Evolutionary conservation across 2,329 filamentous ascomycete species (phyloP).

Genomic region (Sporothrix globosa): DNA sequence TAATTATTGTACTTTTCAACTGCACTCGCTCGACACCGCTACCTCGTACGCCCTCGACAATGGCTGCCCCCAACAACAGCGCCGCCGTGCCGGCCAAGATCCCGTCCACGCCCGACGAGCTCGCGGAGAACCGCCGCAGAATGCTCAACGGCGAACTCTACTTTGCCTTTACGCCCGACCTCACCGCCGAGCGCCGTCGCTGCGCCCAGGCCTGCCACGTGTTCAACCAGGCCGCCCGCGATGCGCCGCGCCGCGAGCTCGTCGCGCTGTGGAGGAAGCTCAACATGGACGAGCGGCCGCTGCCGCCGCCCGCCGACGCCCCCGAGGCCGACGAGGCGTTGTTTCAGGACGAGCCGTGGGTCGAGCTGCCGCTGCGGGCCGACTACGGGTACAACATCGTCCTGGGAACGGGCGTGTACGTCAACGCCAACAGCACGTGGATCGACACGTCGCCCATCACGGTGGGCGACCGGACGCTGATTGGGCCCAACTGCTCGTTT

Average conservation of each 20-base stretch:
- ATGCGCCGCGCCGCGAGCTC: constrained; percentile 62
- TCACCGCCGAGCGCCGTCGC: constrained; percentile 64
- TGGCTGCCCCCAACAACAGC: constrained; percentile 21
- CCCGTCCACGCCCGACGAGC: constrained; percentile 42
- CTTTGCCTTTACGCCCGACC: constrained; percentile 70
- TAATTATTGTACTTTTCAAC: background rate
- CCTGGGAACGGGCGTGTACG: constrained; percentile 70
- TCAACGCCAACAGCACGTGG: constrained; percentile 75
- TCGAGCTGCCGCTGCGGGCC: constrained; percentile 65
- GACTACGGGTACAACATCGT: constrained; percentile 79
- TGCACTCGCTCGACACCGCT: background rate
- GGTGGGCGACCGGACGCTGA: constrained; percentile 74
- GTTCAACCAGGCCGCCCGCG: constrained; percentile 61
- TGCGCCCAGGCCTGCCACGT: constrained; percentile 63
- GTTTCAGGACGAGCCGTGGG: constrained; percentile 67
- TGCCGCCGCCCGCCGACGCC: constrained; percentile 62
- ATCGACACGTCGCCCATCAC: constrained; percentile 76
- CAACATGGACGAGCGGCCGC: constrained; percentile 57
- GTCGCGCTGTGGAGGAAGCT: constrained; percentile 66
- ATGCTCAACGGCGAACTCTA: constrained; percentile 74
- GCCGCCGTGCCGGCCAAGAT: constrained; percentile 24
- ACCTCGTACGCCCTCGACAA: background rate
- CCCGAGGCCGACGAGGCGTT: constrained; percentile 66
- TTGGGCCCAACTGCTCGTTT: constrained; percentile 78
- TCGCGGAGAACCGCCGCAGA: constrained; percentile 53